Percentiles rank a stretch among this genome's conserved stretches.
phyloP scores from a whole-genome alignment of 768 basidiomycete genomes.

The Sarcomyxa edulis region DNA sequence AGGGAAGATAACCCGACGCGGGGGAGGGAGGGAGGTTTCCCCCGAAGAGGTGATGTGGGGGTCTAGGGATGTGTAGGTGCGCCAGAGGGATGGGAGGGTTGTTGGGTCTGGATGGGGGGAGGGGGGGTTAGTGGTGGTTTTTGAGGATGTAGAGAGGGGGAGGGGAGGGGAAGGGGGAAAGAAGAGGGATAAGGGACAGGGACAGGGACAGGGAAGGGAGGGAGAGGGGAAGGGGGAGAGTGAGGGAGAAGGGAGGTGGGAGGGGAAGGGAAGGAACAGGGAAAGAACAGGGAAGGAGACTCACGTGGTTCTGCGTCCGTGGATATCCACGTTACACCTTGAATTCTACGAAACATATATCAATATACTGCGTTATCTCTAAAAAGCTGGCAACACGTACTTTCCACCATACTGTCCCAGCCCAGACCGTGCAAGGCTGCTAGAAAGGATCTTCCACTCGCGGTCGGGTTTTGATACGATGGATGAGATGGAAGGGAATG shows the following conservation, averaged over 20 bases:
- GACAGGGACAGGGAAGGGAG: conserved; percentile 2
- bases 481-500: conserved; percentile 51
- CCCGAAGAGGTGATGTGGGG: conserved; percentile 35
- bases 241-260: too few species aligned
- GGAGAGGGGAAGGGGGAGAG: too few species aligned
- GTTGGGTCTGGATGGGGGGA: conserved; percentile 66
- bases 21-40: conserved; percentile 51
- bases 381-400: conserved; percentile 24
- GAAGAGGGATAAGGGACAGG: neutral
- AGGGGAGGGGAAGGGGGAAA: conserved; percentile 2
- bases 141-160: too few species aligned
- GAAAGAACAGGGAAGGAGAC: conserved; percentile 18
- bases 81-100: conserved; percentile 73
- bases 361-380: neutral
- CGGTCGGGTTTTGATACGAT: conserved; percentile 43
- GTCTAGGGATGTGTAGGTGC: conserved; percentile 66
- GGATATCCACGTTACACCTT: conserved; percentile 67
- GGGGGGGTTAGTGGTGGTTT: conserved; percentile 11
- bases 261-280: conserved; percentile 1
- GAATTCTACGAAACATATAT: conserved; percentile 36
- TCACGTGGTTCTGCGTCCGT: conserved; percentile 46
- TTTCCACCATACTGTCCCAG: conserved; percentile 51
- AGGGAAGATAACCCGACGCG: conserved; percentile 73
- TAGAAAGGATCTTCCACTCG: conserved; percentile 58
- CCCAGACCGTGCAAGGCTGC: conserved; percentile 36